Percentiles rank a stretch among this genome's conserved stretches.
Evolutionary conservation across 176 grass and related monocot genomes (phyloP).

Genomic region (Neostapfia colusana): DNA sequence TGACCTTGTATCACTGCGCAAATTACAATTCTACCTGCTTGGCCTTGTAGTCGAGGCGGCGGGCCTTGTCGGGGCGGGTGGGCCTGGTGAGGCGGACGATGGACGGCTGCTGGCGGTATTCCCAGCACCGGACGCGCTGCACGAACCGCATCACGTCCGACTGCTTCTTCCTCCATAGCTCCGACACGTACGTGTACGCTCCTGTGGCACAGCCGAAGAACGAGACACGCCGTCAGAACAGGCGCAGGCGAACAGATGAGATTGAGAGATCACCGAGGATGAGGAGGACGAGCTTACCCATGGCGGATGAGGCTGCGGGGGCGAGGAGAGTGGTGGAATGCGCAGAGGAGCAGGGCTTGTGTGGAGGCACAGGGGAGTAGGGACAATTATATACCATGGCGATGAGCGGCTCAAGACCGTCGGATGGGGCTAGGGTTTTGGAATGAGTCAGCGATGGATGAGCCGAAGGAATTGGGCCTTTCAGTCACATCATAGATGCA

Average conservation of each 20-base stretch:
- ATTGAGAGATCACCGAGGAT: too few species aligned
- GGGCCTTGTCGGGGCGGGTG: too few species aligned
- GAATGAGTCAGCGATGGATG: conserved; percentile 4
- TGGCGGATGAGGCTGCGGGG: conserved; percentile 26
- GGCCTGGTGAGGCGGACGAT: too few species aligned
- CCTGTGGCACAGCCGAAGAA: conserved; percentile 40
- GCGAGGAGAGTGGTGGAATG: not conserved
- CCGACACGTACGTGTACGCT: too few species aligned
- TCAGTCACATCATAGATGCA: too few species aligned
- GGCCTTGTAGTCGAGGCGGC: too few species aligned
- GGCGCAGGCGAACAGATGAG: not conserved
- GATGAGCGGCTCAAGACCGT: conserved; percentile 30
- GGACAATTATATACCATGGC: conserved; percentile 4
- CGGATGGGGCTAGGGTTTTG: conserved; percentile 57
- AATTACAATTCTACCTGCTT: too few species aligned
- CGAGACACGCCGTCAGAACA: not conserved
- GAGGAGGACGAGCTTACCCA: conserved; percentile 38
- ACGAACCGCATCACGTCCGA: too few species aligned
- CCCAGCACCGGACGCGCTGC: too few species aligned
- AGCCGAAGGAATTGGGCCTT: not conserved
- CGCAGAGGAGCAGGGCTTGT: conserved; percentile 17
- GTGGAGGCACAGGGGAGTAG: not conserved
- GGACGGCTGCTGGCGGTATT: too few species aligned
- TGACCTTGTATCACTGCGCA: not conserved
- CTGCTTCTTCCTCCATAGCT: too few species aligned